Conservation (phyloP, 2,329 filamentous ascomycete genomes). For the Eutypella sp. region DNA sequence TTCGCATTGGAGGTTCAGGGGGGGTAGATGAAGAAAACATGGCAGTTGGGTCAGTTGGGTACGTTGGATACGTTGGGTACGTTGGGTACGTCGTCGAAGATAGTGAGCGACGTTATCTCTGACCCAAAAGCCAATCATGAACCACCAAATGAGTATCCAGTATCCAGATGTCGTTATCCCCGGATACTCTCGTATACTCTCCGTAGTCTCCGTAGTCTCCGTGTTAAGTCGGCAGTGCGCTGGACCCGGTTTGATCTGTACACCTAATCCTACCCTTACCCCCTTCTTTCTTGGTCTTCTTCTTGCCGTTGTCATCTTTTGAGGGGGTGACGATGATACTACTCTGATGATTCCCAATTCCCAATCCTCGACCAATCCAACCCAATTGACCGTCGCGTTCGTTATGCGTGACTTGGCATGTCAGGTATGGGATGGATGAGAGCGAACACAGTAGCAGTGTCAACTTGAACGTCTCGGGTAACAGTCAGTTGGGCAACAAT, state of each 20-base stretch:
- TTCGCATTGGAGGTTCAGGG: not conserved
- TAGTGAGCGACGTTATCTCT: not conserved
- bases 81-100: too few species aligned
- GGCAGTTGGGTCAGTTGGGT: not conserved
- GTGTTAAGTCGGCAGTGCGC: not conserved
- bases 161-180: not conserved
- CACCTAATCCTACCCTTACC: not conserved
- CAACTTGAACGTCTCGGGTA: not conserved
- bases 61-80: too few species aligned
- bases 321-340: not conserved
- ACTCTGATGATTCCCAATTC: not conserved
- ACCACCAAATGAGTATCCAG: too few species aligned
- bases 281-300: not conserved
- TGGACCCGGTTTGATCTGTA: not conserved
- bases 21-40: not conserved
- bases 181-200: too few species aligned
- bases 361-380: not conserved
- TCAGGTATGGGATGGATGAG: not conserved
- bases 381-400: not conserved
- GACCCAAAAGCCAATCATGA: not conserved
- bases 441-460: too few species aligned
- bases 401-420: not conserved
- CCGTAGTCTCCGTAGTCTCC: too few species aligned
- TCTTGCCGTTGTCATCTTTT: not conserved
- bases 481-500: too few species aligned